Evolutionary conservation across 179 eudicot species (phyloP).

Genomic region (Camellia oleifera): DNA sequence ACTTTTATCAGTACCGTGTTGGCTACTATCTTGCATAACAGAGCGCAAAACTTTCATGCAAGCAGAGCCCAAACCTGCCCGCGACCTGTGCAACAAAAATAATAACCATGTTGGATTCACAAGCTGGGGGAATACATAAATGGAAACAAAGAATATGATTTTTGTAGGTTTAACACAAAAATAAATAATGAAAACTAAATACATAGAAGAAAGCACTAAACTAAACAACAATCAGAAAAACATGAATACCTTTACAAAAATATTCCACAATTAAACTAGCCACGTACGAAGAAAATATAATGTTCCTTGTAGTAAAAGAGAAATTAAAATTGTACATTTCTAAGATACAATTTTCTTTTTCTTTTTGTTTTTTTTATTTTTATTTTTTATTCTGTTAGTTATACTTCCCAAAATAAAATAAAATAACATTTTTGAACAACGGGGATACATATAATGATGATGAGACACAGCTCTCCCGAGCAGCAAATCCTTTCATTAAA

Average conservation of each 20-base stretch:
- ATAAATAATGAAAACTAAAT: background rate
- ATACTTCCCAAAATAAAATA: background rate
- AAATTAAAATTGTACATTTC: background rate
- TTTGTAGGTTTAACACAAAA: background rate
- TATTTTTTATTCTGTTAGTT: background rate
- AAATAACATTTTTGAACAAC: background rate
- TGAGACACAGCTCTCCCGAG: conserved; percentile 78
- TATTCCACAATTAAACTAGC: background rate
- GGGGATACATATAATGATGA: conserved; percentile 59
- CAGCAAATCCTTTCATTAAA: conserved; percentile 87
- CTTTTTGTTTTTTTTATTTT: too few relatives aligned
- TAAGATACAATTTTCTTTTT: background rate
- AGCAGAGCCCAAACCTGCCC: conserved; percentile 87
- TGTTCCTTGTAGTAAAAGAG: background rate
- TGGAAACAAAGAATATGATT: background rate
- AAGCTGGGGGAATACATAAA: background rate
- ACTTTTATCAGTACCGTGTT: conserved; percentile 50
- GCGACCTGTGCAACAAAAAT: conserved; percentile 46
- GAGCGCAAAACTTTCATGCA: conserved; percentile 63
- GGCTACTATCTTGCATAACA: conserved; percentile 41
- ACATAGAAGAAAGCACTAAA: background rate
- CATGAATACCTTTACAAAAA: background rate
- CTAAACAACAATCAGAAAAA: background rate
- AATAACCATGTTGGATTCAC: background rate
- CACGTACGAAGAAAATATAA: background rate